Conservation (phyloP, 371 early-diverging fungal species). For the Mucor sp. region DNA sequence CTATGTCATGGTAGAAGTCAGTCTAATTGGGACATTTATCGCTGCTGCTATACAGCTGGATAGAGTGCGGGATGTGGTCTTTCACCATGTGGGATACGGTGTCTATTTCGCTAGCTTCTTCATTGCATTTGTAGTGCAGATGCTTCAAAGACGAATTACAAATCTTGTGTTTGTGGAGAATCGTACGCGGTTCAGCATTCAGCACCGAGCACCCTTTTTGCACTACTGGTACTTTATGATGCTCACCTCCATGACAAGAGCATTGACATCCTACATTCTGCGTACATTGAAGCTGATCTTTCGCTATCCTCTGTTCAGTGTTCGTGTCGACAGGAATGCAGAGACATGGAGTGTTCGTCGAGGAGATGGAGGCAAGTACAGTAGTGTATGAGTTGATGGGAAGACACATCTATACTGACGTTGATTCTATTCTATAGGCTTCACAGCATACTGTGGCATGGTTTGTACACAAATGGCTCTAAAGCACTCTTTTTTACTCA, state of each 20-base stretch:
- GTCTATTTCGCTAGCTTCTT: conserved; percentile 51
- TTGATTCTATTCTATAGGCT: conserved; percentile 18
- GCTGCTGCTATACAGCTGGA: conserved; percentile 37
- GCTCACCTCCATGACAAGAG: conserved; percentile 53
- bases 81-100: conserved; percentile 39
- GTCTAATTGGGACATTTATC: conserved; percentile 37
- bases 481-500: background rate
- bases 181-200: conserved; percentile 31
- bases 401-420: background rate
- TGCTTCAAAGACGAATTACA: conserved; percentile 49
- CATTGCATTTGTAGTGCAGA: conserved; percentile 44
- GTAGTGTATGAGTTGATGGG: background rate
- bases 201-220: conserved; percentile 43
- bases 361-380: conserved; percentile 46
- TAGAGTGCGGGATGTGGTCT: conserved; percentile 29
- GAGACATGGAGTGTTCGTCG: conserved; percentile 58
- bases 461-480: conserved; percentile 17
- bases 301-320: conserved; percentile 48
- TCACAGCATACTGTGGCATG: conserved; percentile 53
- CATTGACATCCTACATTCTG: conserved; percentile 51
- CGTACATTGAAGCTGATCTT: conserved; percentile 42
- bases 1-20: conserved; percentile 47
- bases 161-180: conserved; percentile 39
- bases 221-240: conserved; percentile 59
- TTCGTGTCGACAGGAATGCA: conserved; percentile 52